Percentiles rank a stretch among this genome's conserved stretches.
Evolutionary conservation across 371 early-diverging fungal genomes (phyloP).

Genomic region (Circinella minor): DNA sequence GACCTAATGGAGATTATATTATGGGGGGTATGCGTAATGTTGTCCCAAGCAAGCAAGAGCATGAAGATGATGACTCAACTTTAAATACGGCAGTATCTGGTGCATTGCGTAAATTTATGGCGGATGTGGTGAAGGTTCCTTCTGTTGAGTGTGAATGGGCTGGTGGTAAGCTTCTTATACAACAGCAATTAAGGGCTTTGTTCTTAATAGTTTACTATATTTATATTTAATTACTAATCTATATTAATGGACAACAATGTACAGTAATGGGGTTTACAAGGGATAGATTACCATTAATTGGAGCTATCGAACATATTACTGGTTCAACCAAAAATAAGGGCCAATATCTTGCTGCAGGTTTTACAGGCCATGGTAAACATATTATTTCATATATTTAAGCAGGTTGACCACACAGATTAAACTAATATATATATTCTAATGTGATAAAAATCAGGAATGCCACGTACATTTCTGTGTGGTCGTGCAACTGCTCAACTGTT

Average conservation of each 20-base stretch:
- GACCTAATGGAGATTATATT: conserved; percentile 52
- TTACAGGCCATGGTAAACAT: conserved; percentile 33
- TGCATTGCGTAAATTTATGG: conserved; percentile 37
- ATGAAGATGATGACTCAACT: conserved; percentile 42
- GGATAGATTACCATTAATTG: conserved; percentile 52
- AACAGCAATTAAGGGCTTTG: no score
- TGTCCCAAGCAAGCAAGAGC: conserved; percentile 35
- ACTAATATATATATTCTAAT: background rate
- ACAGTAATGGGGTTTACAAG: conserved; percentile 45
- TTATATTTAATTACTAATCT: no score
- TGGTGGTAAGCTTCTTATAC: conserved; percentile 25
- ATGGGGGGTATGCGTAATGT: conserved; percentile 57
- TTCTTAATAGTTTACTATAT: no score
- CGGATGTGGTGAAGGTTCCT: conserved; percentile 15
- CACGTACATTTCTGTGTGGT: conserved; percentile 53
- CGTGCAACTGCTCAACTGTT: conserved; percentile 45
- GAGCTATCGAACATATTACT: conserved; percentile 24
- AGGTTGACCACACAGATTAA: background rate
- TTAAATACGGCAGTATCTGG: conserved; percentile 34
- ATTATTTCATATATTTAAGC: background rate
- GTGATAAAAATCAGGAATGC: conserved; percentile 47
- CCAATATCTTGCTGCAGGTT: conserved; percentile 52
- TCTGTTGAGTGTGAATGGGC: conserved; percentile 29
- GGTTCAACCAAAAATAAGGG: conserved; percentile 19
- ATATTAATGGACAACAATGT: background rate